These are phyloP conservation scores for Wickerhamiella siamensis DNA, from an alignment of 805 yeast species.

Conservation along the genomic window DNA sequence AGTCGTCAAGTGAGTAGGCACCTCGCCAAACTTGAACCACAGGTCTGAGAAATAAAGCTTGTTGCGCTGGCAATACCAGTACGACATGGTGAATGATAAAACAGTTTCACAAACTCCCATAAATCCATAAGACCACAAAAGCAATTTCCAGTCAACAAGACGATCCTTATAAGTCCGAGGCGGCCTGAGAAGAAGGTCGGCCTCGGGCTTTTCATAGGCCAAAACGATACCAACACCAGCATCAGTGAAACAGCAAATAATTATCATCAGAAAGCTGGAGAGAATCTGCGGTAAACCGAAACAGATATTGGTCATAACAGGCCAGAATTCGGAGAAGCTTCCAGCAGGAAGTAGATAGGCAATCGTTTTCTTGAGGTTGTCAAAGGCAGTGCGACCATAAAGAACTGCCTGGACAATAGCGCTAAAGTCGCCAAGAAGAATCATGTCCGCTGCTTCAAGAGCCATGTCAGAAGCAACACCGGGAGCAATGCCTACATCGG, in stretches of 20 bases:
- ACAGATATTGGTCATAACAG: conserved; percentile 33
- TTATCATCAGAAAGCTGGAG: conserved; percentile 37
- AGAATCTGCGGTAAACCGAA: conserved; percentile 37
- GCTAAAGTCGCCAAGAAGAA: conserved; percentile 30
- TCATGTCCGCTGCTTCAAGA: conserved; percentile 82
- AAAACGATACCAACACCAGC: conserved; percentile 32
- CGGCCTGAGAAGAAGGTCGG: conserved; percentile 28
- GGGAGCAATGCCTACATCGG: conserved; percentile 87
- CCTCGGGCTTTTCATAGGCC: conserved; percentile 33
- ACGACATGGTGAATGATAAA: conserved; percentile 30
- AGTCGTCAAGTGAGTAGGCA: neutral
- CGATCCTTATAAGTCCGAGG: conserved; percentile 33
- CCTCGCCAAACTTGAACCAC: conserved; percentile 27
- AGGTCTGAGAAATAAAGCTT: conserved; percentile 28
- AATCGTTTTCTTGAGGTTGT: conserved; percentile 61
- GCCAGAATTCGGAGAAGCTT: conserved; percentile 37
- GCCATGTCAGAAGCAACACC: conserved; percentile 84
- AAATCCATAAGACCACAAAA: conserved; percentile 31
- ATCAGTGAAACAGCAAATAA: conserved; percentile 37
- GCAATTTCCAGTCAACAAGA: conserved; percentile 28
- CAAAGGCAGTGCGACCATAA: conserved; percentile 47
- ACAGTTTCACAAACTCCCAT: conserved; percentile 32
- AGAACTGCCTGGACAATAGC: conserved; percentile 29
- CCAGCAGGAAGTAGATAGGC: conserved; percentile 46
- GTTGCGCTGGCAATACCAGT: conserved; percentile 26